Percentiles rank a stretch among this genome's conserved stretches.
These are phyloP conservation scores for Acarospora socialis DNA, from an alignment of 2,329 filamentous ascomycete species.

Conservation along the genomic window DNA sequence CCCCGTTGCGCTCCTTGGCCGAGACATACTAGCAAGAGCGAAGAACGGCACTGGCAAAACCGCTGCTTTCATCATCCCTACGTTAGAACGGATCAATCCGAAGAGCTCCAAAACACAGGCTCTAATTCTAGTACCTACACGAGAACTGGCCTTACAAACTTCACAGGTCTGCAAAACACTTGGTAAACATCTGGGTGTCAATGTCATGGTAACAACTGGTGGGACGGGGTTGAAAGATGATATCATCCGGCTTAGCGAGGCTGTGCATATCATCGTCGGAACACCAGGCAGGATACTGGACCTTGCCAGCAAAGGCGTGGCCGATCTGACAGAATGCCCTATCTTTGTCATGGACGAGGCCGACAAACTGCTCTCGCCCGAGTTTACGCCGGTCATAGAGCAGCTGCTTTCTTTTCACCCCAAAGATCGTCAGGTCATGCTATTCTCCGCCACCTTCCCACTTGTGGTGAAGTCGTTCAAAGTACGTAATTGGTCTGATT, in stretches of 20 bases:
- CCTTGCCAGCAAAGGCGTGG: slow-evolving; percentile 88
- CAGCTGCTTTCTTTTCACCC: slow-evolving; percentile 90
- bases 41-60: slow-evolving; percentile 99
- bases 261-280: slow-evolving; percentile 94
- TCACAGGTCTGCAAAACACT: slow-evolving; percentile 98
- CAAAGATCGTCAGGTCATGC: slow-evolving; percentile 96
- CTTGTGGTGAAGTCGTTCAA: slow-evolving; percentile 94
- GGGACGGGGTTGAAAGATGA: slow-evolving; percentile 92
- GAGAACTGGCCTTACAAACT: slow-evolving; percentile 94
- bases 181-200: slow-evolving; percentile 90
- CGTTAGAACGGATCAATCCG: slow-evolving; percentile 88
- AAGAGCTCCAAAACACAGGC: slow-evolving; percentile 95
- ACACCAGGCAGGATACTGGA: slow-evolving; percentile 94
- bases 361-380: slow-evolving; percentile 89
- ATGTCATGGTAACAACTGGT: slow-evolving; percentile 98
- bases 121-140: slow-evolving; percentile 86
- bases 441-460: slow-evolving; percentile 96
- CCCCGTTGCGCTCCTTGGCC: slow-evolving; percentile 83
- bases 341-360: slow-evolving; percentile 99
- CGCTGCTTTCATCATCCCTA: slow-evolving; percentile 91
- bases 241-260: slow-evolving; percentile 84
- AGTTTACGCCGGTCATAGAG: slow-evolving; percentile 96
- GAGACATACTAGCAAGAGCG: slow-evolving; percentile 87
- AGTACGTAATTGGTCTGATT: slow-evolving; percentile 18
- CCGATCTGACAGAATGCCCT: slow-evolving; percentile 86